Evolutionary conservation across 805 yeast species (phyloP), one percentile per base, ranked within the genome.

Genomic region (Maudiozyma barnettii): DNA sequence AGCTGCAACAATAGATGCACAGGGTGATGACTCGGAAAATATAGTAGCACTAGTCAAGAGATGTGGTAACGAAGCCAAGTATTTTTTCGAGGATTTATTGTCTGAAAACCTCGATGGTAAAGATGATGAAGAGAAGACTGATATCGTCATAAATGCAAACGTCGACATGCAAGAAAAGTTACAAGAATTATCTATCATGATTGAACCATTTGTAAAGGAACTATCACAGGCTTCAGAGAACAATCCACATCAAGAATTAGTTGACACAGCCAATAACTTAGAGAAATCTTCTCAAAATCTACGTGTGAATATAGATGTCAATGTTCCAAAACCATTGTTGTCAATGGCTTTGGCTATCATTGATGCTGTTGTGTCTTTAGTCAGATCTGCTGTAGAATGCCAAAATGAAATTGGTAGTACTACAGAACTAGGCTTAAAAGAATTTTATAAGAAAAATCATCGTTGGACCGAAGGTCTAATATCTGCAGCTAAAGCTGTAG

Each of bases 401-500:
- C 96, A 88, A 64, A 67, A 76, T 48, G 96, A 88, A 65, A 87
- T 88, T 59, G 78, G 75, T 42, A 72, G 86, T 1, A 72, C 79
- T 49, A 78, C 88, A 13, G 31, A 30, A 2, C 39, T 38, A 7
- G 47, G 45, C 23, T 39, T 53, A 30, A 45, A 29, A 12, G 84
- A 84, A 41, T 88, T 82, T 63, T 89, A 89, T 67, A 84, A 82
- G 63, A 87, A 86, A 66, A 84, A 88, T 63, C 88, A 81, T 64
- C 75, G 91, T 57, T 88, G 96, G 96, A 86, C 96, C 0, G 95
- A 89, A 66, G 96, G 96, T 20, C 78, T 88, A 48, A 81, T 88
- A 29, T 84, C 95, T 50, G 96, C 96, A 16, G 87, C 95, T 1
- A 82, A 83, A 56, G 81, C 91, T 1, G 93, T 88, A 37, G 95